Evolutionary conservation across 108 stramenopile species (phyloP), one percentile per base, ranked within the genome.

Genomic region (Nannochloropsis salina): DNA sequence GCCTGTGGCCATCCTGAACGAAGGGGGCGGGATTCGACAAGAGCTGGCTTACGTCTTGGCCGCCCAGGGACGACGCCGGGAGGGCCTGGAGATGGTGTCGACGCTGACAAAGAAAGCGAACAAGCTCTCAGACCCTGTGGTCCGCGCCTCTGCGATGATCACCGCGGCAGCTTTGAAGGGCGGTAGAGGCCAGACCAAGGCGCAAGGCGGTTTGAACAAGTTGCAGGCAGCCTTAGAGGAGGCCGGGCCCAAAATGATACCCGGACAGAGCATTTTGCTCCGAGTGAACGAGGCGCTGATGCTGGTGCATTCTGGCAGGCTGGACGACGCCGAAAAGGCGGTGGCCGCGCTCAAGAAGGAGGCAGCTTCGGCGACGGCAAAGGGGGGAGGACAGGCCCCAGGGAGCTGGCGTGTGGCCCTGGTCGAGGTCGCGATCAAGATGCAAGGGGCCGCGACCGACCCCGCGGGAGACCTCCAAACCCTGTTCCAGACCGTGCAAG

Each of bases 41-140:
- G 44, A 83, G 44, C 44, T 20, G 18, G 83, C 83, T 15, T 21
- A 18, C 20, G 43, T 20, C 43, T 18, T 44, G 20, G 83, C 83
- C 18, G 2, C 18, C n/a, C 44, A n/a, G 41, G 83, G 83, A 5
- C 10, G 10, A 21, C 44, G 43, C 18, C 44, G 10, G 2, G 44
- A 44, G 18, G 83, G 44, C 43, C 31, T 44, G 12, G 83, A 83
- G n/a, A 20, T 20, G 43, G 15, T 18, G 18, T 44, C 43, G 44
- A 10, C 44, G 44, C 44, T 83, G n/a, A 20, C 44, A 9, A 83
- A 83, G n/a, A 21, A 83, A 21, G 61, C 61, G 8, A 74, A n/a
- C 61, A 83, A 83, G 83, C 83, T 44, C n/a, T 44, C 83, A 11
- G 83, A 83, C 44, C 43, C 83, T 12, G 83, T 44, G n/a, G 83